Conservation (phyloP, 2,329 filamentous ascomycete genomes). For the Clonostachys chloroleuca region DNA sequence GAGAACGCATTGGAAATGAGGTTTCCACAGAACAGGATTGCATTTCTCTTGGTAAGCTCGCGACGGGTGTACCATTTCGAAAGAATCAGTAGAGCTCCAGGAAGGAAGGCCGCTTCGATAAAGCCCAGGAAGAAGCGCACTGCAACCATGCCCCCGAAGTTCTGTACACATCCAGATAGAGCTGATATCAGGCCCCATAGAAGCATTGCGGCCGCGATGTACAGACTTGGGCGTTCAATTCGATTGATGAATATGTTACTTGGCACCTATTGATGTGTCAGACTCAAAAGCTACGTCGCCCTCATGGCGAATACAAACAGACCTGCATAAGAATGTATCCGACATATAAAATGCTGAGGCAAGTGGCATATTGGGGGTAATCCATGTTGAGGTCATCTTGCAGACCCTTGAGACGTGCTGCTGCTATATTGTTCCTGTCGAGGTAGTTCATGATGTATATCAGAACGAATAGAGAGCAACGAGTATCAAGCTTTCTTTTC, state of each 20-base stretch:
- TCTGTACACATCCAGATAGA: constrained; percentile 44
- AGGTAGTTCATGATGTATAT: constrained; percentile 75
- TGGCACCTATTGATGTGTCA: constrained; percentile 24
- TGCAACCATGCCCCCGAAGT: constrained; percentile 48
- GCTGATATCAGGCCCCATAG: constrained; percentile 59
- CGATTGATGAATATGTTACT: constrained; percentile 55
- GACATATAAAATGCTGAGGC: constrained; percentile 60
- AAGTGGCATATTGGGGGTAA: constrained; percentile 58
- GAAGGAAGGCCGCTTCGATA: constrained; percentile 60
- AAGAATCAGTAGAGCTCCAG: constrained; percentile 58
- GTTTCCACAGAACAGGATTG: constrained; percentile 55
- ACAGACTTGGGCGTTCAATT: constrained; percentile 44
- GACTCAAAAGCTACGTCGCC: too few relatives aligned
- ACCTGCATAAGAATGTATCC: constrained; percentile 61
- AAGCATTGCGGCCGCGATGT: constrained; percentile 47
- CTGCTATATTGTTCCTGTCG: constrained; percentile 64
- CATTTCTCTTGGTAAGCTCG: constrained; percentile 49
- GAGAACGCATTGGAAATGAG: constrained; percentile 58
- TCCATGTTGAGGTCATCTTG: constrained; percentile 49
- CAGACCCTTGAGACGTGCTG: constrained; percentile 61
- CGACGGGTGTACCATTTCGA: constrained; percentile 64
- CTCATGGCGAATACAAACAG: too few relatives aligned
- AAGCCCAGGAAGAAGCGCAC: constrained; percentile 58
- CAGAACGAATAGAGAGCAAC: constrained; percentile 64
- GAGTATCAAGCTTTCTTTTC: constrained; percentile 65